phyloP scores from a whole-genome alignment of 768 basidiomycete species.

The Leccinum olivaceopallidum region DNA sequence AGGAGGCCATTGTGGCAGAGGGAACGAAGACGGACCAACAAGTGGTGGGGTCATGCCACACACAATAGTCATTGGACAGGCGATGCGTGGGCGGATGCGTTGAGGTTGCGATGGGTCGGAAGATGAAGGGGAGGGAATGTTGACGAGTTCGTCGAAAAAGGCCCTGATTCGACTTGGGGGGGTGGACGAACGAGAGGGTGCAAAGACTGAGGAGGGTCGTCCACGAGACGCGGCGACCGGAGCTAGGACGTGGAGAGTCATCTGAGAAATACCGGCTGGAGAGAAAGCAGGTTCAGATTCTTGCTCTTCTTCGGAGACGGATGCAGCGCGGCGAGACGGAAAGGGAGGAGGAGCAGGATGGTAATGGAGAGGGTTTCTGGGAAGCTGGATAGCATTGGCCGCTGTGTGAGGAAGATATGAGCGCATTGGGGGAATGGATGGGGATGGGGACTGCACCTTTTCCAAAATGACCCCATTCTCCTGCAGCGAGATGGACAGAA shows the following conservation, averaged over 20 bases:
- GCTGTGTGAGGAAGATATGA: slow-evolving; percentile 43
- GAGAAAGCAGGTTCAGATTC: slow-evolving; percentile 51
- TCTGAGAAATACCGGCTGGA: slow-evolving; percentile 36
- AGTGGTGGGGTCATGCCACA: slow-evolving; percentile 86
- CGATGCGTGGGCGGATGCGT: slow-evolving; percentile 56
- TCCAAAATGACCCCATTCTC: slow-evolving; percentile 86
- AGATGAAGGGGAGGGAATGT: slow-evolving; percentile 44
- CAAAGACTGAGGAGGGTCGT: slow-evolving; percentile 32
- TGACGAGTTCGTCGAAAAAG: slow-evolving; percentile 80
- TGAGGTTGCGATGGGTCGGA: slow-evolving; percentile 29
- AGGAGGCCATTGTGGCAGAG: slow-evolving; percentile 10
- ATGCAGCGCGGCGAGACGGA: slow-evolving; percentile 27
- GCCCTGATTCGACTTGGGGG: slow-evolving; percentile 59
- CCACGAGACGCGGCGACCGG: slow-evolving; percentile 36
- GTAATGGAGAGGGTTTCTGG: slow-evolving; percentile 78
- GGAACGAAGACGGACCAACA: slow-evolving; percentile 42
- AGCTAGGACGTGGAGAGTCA: slow-evolving; percentile 49
- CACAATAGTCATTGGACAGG: slow-evolving; percentile 77
- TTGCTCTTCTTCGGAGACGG: slow-evolving; percentile 41
- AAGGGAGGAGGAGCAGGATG: slow-evolving; percentile 33
- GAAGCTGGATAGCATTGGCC: slow-evolving; percentile 64
- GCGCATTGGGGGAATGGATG: not conserved
- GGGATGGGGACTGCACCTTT: slow-evolving; percentile 48
- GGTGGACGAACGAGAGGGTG: slow-evolving; percentile 43
- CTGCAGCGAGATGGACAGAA: slow-evolving; percentile 79